Base-by-base conservation (phyloP, 306 rosid genomes). In the Casuarina glauca region DNA sequence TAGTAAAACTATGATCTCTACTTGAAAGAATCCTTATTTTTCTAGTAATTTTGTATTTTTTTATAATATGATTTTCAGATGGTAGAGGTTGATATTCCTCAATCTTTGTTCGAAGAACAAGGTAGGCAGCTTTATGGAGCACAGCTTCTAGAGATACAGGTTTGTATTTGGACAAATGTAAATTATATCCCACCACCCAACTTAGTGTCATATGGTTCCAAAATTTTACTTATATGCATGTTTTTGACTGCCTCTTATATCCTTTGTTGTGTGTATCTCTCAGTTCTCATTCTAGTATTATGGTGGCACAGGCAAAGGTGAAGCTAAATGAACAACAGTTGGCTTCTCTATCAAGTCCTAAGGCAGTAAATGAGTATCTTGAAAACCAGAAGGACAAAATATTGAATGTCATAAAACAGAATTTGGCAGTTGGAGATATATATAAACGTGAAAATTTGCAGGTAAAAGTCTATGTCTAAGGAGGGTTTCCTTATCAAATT, bases 61-160 rank as follows among this genome's bases (percentile, higher is more conserved):
- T 26, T 26, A 41, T 20, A 46, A 53, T 51, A 17, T 51, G 74
- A 74, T 73, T 81, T 82, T 74, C 92, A 95, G 98, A 84, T 92
- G 90, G 90, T 95, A 43, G 96, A 92, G 77, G 86, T 91, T 74
- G 93, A 95, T 64, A 89, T 95, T 74, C 97, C 98, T 60, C 89
- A 73, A 84, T 92, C 97, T 66, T 80, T 95, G 89, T 89, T 91
- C 78, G 97, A 95, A 82, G 98, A 95, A 75, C 97, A 92, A 88
- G 98, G 98, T 57, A 89, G 96, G 86, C 91, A 93, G 88, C 90
- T 95, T 78, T 95, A 92, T 86, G 98, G 93, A 85, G 91, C 93
- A 76, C 91, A 51, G 83, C 91, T 95, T 79, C 77, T 95, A 73
- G 89, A 95, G 83, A 88, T 95, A 80, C 98, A 95, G 97, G 98